Evolutionary conservation across 2,329 filamentous ascomycete genomes (phyloP).

Genomic region (Didymella arachidicola): DNA sequence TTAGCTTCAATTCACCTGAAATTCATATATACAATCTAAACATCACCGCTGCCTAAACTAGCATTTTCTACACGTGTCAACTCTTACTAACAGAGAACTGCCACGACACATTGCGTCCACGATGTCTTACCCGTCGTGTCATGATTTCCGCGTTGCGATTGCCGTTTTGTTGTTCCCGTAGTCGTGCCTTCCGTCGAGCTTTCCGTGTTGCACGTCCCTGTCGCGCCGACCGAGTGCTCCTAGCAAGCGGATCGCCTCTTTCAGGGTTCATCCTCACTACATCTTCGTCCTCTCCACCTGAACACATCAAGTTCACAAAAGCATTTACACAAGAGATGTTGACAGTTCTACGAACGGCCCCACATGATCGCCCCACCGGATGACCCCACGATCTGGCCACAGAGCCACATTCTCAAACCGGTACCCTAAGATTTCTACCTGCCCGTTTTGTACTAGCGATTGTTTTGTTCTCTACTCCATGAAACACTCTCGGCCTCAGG

Average conservation of each 20-base stretch:
- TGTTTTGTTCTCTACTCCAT: conserved; percentile 16
- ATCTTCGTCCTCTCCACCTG: not conserved
- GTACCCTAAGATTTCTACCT: not conserved
- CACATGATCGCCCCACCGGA: not conserved
- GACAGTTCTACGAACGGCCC: conserved; percentile 6
- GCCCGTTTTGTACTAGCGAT: conserved; percentile 10
- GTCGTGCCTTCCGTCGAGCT: not conserved
- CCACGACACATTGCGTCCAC: not conserved
- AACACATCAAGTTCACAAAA: not conserved
- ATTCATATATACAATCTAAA: conserved; percentile 4
- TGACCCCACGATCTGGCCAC: conserved; percentile 2
- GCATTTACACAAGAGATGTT: conserved; percentile 1
- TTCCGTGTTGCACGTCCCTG: conserved; percentile 1
- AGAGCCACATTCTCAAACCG: conserved; percentile 1
- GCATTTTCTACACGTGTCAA: not conserved
- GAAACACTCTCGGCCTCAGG: conserved; percentile 20
- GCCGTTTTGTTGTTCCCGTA: not conserved
- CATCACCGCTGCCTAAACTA: not conserved
- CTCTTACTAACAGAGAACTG: not conserved
- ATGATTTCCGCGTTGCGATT: not conserved
- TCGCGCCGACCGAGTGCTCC: not conserved
- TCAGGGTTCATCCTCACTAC: not conserved
- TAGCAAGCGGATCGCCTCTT: conserved; percentile 1
- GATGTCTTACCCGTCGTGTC: not conserved
- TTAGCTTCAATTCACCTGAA: conserved; percentile 5